Conservation (phyloP, 257 asterid genomes). For the Solanum dulcamara region DNA sequence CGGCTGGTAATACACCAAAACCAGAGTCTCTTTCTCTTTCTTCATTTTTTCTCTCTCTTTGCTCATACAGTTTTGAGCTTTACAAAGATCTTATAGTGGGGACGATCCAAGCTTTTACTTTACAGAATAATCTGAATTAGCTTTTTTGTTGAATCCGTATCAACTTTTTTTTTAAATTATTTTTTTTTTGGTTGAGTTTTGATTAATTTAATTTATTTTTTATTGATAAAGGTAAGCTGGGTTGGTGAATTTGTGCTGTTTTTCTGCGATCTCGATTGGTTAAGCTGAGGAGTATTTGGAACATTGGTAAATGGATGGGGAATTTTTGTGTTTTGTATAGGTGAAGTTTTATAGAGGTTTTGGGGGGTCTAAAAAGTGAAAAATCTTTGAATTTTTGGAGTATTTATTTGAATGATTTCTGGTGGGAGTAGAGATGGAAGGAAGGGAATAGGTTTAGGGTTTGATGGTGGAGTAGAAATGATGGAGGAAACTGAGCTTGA, state of each 20-base stretch:
- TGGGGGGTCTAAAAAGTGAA: constrained; percentile 4
- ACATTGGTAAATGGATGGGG: constrained; percentile 8
- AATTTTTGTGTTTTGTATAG: constrained; percentile 20
- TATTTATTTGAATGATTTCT: constrained; percentile 51
- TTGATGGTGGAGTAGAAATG: constrained; percentile 7
- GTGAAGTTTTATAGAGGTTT: constrained; percentile 22
- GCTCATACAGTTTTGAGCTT: constrained; percentile 53
- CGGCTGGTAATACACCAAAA: constrained; percentile 56
- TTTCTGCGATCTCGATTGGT: constrained; percentile 23
- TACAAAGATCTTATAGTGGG: constrained; percentile 31
- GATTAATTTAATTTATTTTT: not conserved
- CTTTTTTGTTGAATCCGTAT: not conserved
- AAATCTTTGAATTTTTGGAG: not conserved
- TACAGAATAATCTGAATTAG: constrained; percentile 16
- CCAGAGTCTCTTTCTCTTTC: constrained; percentile 20
- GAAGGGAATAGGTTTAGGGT: constrained; percentile 57
- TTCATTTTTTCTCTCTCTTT: constrained; percentile 15
- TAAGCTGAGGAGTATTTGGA: not conserved
- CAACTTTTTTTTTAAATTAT: not conserved
- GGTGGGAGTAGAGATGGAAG: constrained; percentile 71
- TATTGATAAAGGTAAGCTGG: constrained; percentile 7
- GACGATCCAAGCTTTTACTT: constrained; percentile 39
- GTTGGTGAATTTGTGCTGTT: constrained; percentile 32
- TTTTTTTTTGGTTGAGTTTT: not conserved
- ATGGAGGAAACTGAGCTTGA: constrained; percentile 86